Conservation (phyloP, 768 basidiomycete species). For the Saitozyma podzolica region DNA sequence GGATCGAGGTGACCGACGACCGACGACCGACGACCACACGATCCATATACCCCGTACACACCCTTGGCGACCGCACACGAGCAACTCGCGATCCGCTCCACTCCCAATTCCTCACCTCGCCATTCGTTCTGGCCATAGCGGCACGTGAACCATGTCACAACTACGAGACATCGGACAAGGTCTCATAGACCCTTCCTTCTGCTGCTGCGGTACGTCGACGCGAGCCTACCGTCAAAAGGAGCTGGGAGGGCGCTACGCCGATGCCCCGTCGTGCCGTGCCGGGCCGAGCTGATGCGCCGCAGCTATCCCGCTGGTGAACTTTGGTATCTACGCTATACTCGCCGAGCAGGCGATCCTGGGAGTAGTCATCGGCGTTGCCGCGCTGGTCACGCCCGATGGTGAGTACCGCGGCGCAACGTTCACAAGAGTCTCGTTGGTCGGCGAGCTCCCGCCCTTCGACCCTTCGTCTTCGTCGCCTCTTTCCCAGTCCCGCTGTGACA, state of each 20-base stretch:
- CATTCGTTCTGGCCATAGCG: no score
- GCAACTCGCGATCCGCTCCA: no score
- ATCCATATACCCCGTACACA: no score
- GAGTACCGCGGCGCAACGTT: conserved; percentile 7
- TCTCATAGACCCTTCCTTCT: conserved; percentile 67
- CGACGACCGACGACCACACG: no score
- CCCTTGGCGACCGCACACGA: no score
- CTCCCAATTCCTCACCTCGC: no score
- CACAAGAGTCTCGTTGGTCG: not conserved
- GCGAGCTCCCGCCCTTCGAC: not conserved
- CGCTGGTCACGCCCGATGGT: conserved; percentile 42
- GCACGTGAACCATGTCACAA: not conserved
- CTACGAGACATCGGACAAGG: conserved; percentile 13
- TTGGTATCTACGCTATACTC: conserved; percentile 80
- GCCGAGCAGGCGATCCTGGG: conserved; percentile 66
- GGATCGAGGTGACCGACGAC: no score
- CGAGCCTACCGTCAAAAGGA: no score
- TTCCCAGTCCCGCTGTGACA: not conserved
- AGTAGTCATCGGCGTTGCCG: conserved; percentile 41
- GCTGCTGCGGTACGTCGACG: conserved; percentile 60
- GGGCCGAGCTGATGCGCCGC: conserved; percentile 3
- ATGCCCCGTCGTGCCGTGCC: not conserved
- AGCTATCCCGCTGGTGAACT: conserved; percentile 85
- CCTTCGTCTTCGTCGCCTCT: no score
- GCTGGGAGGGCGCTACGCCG: not conserved